These are phyloP conservation scores for Cyanidium caldarium DNA, from an alignment of 23 red algal species.

Conservation along the genomic window DNA sequence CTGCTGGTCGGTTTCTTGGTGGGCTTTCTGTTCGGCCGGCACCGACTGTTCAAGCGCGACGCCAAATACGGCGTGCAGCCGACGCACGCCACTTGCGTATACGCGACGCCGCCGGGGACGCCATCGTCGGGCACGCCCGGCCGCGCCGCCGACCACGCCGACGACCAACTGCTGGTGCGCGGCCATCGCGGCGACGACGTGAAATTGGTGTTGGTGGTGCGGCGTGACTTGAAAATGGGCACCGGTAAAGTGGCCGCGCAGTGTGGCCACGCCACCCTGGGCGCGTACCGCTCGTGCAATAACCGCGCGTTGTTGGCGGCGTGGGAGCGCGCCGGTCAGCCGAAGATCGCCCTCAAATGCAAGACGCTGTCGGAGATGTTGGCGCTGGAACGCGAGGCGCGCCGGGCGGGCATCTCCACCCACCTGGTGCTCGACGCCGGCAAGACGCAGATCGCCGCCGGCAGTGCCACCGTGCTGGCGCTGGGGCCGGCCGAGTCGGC, in stretches of 20 bases:
- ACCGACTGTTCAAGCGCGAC: neutral
- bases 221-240: slow-evolving; percentile 71
- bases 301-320: slow-evolving; percentile 3
- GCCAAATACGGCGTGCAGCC: neutral
- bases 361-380: slow-evolving; percentile 15
- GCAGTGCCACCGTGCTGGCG: neutral
- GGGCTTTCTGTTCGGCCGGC: neutral
- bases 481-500: neutral
- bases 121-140: neutral
- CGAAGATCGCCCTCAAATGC: slow-evolving; percentile 76
- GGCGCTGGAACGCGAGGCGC: slow-evolving; percentile 16
- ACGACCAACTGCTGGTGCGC: too few relatives aligned
- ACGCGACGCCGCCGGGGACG: neutral
- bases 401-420: slow-evolving; percentile 7
- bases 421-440: slow-evolving; percentile 73
- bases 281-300: slow-evolving; percentile 23
- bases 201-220: slow-evolving; percentile 68
- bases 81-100: neutral
- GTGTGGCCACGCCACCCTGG: slow-evolving; percentile 71
- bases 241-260: slow-evolving; percentile 83
- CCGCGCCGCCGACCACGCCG: neutral
- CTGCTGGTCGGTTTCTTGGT: neutral
- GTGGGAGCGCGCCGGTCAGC: slow-evolving; percentile 60
- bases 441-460: slow-evolving; percentile 74
- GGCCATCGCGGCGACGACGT: slow-evolving; percentile 9